A percentile compares a stretch with the other conserved stretches of the same genome.
Evolutionary conservation across 371 early-diverging fungal genomes (phyloP).

Genomic region (Sporodiniella umbellata): DNA sequence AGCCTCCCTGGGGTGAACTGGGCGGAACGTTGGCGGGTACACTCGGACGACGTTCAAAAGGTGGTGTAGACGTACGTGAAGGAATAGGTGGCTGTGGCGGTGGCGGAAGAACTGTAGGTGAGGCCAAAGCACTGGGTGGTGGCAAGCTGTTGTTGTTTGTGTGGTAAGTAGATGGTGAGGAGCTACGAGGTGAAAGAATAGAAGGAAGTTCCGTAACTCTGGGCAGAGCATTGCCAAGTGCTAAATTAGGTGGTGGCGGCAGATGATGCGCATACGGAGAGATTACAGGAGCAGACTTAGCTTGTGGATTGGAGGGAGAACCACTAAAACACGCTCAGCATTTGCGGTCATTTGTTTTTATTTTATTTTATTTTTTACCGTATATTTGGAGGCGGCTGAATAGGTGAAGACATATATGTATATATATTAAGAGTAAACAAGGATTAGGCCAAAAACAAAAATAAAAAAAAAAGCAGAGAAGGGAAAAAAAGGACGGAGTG

Average conservation of each 20-base stretch:
- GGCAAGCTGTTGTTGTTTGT: slow-evolving; percentile 10
- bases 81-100: slow-evolving; percentile 12
- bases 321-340: slow-evolving; percentile 3
- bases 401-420: slow-evolving; percentile 21
- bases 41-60: slow-evolving; percentile 18
- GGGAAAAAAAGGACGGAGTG: not conserved
- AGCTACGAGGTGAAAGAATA: slow-evolving; percentile 14
- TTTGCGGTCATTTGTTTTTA: no score
- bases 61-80: slow-evolving; percentile 13
- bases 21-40: not conserved
- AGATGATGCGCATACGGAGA: slow-evolving; percentile 27
- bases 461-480: not conserved
- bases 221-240: slow-evolving; percentile 3
- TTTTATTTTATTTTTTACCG: slow-evolving; percentile 14
- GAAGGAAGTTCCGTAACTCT: slow-evolving; percentile 23
- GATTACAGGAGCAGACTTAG: slow-evolving; percentile 1
- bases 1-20: slow-evolving; percentile 17
- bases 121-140: slow-evolving; percentile 17
- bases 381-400: slow-evolving; percentile 26
- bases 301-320: slow-evolving; percentile 12
- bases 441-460: not conserved
- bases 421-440: no score
- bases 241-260: slow-evolving; percentile 18
- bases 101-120: slow-evolving; percentile 13
- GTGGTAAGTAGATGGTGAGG: slow-evolving; percentile 14